Conservation (phyloP, 1,284 basidiomycete genomes). For the Trametes pubescens region DNA sequence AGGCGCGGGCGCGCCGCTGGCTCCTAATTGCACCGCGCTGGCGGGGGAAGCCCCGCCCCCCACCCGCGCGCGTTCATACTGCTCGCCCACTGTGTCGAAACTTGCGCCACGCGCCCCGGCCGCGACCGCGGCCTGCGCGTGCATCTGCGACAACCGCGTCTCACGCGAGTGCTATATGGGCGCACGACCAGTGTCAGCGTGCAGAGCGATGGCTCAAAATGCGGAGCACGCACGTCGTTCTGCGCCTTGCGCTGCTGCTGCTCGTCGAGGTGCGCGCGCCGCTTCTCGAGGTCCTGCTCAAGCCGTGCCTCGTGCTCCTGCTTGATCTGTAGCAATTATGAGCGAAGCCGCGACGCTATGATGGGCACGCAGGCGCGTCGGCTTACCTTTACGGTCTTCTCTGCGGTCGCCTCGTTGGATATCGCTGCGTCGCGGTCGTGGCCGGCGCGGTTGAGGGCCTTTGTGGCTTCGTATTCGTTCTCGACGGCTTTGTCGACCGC, state of each 20-base stretch:
- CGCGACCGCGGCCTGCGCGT: slow-evolving; percentile 36
- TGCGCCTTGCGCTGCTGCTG: slow-evolving; percentile 40
- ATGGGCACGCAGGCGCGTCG: too few species aligned
- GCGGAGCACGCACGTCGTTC: slow-evolving; percentile 38
- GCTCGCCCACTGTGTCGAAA: slow-evolving; percentile 13
- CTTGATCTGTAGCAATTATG: slow-evolving; percentile 33
- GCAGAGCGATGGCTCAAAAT: background rate
- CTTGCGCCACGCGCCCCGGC: slow-evolving; percentile 21
- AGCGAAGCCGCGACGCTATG: background rate
- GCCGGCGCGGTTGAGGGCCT: slow-evolving; percentile 55
- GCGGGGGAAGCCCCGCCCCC: too few species aligned
- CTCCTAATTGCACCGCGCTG: too few species aligned
- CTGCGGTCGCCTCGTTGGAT: slow-evolving; percentile 51
- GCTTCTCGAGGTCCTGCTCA: slow-evolving; percentile 39
- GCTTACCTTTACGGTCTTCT: slow-evolving; percentile 53
- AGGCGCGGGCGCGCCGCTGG: too few species aligned
- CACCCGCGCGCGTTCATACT: slow-evolving; percentile 11
- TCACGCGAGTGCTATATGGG: slow-evolving; percentile 38
- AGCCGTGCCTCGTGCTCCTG: slow-evolving; percentile 40
- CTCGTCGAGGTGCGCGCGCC: slow-evolving; percentile 37
- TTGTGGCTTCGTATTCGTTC: slow-evolving; percentile 54
- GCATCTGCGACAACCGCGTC: slow-evolving; percentile 39
- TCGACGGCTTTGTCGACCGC: slow-evolving; percentile 55
- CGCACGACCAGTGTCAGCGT: background rate
- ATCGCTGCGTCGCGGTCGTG: slow-evolving; percentile 58